These are phyloP conservation scores for Sesbania bispinosa DNA, from an alignment of 306 rosid species.

Conservation along the genomic window DNA sequence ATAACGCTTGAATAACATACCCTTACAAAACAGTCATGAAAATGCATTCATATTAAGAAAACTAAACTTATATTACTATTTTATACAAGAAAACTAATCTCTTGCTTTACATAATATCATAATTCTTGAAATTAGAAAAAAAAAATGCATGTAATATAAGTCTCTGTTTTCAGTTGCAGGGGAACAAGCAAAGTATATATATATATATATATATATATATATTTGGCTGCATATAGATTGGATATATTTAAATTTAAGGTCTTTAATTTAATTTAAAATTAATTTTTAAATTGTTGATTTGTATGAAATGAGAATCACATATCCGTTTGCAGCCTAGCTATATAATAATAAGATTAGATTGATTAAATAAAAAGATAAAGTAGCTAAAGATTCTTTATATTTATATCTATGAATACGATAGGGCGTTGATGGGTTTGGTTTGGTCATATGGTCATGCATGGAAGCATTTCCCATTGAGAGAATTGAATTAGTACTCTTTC, in stretches of 20 bases:
- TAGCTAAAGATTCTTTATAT: constrained; percentile 30
- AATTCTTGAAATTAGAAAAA: not conserved
- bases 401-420: constrained; percentile 47
- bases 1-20: too few relatives aligned
- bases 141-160: too few relatives aligned
- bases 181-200: too few relatives aligned
- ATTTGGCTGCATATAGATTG: too few relatives aligned
- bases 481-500: constrained; percentile 85
- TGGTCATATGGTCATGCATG: constrained; percentile 69
- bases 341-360: not conserved
- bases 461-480: constrained; percentile 93
- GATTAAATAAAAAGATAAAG: constrained; percentile 53
- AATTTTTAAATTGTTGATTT: not conserved
- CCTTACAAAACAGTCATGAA: too few relatives aligned
- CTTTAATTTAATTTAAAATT: not conserved
- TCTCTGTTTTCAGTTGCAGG: too few relatives aligned
- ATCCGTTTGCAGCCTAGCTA: not conserved
- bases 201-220: too few relatives aligned
- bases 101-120: not conserved
- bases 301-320: constrained; percentile 4
- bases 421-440: constrained; percentile 33
- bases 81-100: not conserved
- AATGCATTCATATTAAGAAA: too few relatives aligned
- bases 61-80: not conserved
- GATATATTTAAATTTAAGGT: too few relatives aligned